A percentile compares a stretch with the other conserved stretches of the same genome.
These are phyloP conservation scores for Emergomyces orientalis DNA, from an alignment of 2,329 filamentous ascomycete species.

Conservation along the genomic window DNA sequence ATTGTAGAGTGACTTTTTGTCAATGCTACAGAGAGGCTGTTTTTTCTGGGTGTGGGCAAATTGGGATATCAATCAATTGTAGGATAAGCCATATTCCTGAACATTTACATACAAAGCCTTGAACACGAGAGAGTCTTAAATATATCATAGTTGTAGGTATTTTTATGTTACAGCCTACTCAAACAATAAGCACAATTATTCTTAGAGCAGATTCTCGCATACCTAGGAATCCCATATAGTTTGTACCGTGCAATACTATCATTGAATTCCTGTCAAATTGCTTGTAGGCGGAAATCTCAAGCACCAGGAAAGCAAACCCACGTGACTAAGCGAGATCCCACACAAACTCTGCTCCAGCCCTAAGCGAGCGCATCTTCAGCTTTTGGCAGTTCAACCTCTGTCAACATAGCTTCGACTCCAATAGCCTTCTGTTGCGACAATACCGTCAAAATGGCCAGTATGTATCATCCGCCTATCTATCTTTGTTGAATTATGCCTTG, in stretches of 20 bases:
- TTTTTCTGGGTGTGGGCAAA: background rate
- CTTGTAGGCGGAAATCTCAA: background rate
- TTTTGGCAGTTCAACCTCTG: slow-evolving; percentile 24
- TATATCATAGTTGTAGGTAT: background rate
- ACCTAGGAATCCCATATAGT: background rate
- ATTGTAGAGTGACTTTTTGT: background rate
- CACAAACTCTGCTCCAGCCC: slow-evolving; percentile 12
- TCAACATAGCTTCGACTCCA: slow-evolving; percentile 31
- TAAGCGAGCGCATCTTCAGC: slow-evolving; percentile 11
- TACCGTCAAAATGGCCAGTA: slow-evolving; percentile 41
- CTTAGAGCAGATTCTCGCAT: background rate
- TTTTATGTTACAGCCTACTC: background rate
- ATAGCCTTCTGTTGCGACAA: slow-evolving; percentile 31
- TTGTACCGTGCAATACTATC: background rate
- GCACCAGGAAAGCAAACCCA: background rate
- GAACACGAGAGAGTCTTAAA: background rate
- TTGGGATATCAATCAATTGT: background rate
- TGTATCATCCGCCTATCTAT: slow-evolving; percentile 18
- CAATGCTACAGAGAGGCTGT: background rate
- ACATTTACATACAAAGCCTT: background rate
- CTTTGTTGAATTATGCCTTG: background rate
- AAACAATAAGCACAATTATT: background rate
- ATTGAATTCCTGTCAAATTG: background rate
- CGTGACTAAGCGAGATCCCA: slow-evolving; percentile 16
- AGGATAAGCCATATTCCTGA: background rate